Evolutionary conservation across 768 basidiomycete species (phyloP).

Genomic region (Mycena latifolia): DNA sequence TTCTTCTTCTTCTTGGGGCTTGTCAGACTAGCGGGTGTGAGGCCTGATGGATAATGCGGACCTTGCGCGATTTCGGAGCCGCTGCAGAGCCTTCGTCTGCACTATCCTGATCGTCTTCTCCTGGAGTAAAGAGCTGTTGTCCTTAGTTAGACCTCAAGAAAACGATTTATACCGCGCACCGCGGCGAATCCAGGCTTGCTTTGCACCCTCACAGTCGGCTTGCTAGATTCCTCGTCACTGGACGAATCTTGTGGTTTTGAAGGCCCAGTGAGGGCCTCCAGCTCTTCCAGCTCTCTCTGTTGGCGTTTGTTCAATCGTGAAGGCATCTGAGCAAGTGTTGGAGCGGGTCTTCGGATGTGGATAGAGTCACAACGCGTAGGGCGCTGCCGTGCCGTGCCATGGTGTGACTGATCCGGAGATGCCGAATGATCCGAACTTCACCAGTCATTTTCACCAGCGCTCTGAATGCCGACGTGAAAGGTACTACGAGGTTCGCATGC

Average conservation of each 20-base stretch:
- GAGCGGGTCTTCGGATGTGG: background rate
- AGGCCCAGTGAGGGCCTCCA: conserved; percentile 64
- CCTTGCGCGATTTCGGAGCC: conserved; percentile 54
- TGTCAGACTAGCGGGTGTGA: background rate
- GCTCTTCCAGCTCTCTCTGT: conserved; percentile 87
- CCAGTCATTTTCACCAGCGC: no score
- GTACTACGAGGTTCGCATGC: no score
- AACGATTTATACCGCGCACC: conserved; percentile 45
- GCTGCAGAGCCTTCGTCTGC: conserved; percentile 45
- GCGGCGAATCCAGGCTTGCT: conserved; percentile 56
- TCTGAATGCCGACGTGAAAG: no score
- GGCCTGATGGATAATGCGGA: conserved; percentile 28
- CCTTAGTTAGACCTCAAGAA: conserved; percentile 33
- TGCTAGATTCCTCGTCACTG: conserved; percentile 54
- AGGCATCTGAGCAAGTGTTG: conserved; percentile 59
- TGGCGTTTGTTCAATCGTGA: conserved; percentile 87
- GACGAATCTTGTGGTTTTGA: conserved; percentile 44
- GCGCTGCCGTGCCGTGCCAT: no score
- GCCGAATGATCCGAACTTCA: no score
- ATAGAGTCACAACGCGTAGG: background rate
- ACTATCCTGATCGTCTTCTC: conserved; percentile 42
- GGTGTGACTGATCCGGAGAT: no score
- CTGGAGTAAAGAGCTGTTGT: conserved; percentile 57
- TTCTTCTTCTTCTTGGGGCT: conserved; percentile 59
- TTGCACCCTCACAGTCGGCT: conserved; percentile 19